phyloP scores from a whole-genome alignment of 805 yeast species.

The Candida alai region DNA sequence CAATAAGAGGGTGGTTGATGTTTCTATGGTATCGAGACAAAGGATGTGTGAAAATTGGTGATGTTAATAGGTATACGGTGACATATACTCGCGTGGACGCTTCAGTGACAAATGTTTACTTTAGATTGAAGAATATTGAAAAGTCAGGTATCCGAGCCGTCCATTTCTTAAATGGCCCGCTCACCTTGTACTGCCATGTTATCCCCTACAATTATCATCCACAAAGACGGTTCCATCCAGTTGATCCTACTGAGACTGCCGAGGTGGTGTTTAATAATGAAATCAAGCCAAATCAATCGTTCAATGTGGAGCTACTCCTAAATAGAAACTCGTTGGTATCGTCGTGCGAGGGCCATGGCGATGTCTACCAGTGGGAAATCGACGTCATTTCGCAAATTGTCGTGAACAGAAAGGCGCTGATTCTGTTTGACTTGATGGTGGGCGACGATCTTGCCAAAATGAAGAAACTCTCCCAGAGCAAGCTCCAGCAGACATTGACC shows the following conservation, averaged over 20 bases:
- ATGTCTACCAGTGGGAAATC: slow-evolving; percentile 31
- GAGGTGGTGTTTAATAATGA: slow-evolving; percentile 37
- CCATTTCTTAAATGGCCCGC: slow-evolving; percentile 41
- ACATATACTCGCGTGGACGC: slow-evolving; percentile 20
- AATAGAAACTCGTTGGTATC: slow-evolving; percentile 38
- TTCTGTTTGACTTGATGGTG: slow-evolving; percentile 33
- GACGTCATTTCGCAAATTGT: slow-evolving; percentile 42
- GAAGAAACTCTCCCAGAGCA: slow-evolving; percentile 30
- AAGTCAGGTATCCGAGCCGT: slow-evolving; percentile 35
- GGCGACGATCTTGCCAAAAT: slow-evolving; percentile 32
- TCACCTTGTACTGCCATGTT: slow-evolving; percentile 42
- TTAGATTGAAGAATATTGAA: slow-evolving; percentile 39
- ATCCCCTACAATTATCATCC: slow-evolving; percentile 34
- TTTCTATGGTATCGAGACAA: slow-evolving; percentile 35
- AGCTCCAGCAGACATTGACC: slow-evolving; percentile 11
- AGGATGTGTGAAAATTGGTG: slow-evolving; percentile 33
- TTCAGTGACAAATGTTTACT: slow-evolving; percentile 19
- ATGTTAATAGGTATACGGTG: slow-evolving; percentile 32
- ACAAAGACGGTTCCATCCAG: slow-evolving; percentile 20
- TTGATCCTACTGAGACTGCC: slow-evolving; percentile 15
- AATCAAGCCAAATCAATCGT: slow-evolving; percentile 69
- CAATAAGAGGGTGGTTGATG: too few relatives aligned
- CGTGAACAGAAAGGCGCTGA: slow-evolving; percentile 26
- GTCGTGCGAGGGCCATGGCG: slow-evolving; percentile 7
- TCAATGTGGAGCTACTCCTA: slow-evolving; percentile 51